Evolutionary conservation across 495 filamentous ascomycete species (phyloP).

Genomic region (Oleoguttula mirabilis): DNA sequence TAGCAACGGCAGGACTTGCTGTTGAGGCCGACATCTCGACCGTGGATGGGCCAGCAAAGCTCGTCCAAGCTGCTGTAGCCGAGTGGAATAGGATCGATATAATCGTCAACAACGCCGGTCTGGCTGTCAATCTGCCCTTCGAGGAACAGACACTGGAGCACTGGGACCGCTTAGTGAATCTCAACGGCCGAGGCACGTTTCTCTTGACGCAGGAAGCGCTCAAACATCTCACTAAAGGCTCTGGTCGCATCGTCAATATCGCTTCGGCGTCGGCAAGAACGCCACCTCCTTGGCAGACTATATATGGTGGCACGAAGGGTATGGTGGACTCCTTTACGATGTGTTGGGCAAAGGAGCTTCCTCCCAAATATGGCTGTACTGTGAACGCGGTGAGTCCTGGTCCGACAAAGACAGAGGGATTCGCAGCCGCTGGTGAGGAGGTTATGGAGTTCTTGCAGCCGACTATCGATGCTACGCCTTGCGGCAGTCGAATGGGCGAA

Average conservation of each 20-base stretch:
- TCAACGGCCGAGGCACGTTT: conserved; percentile 32
- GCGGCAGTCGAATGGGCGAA: conserved; percentile 28
- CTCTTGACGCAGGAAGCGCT: conserved; percentile 30
- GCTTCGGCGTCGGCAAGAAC: conserved; percentile 16
- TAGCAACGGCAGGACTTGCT: not conserved
- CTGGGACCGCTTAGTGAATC: conserved; percentile 31
- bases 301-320: conserved; percentile 27
- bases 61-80: conserved; percentile 36
- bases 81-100: conserved; percentile 45
- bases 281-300: conserved; percentile 20
- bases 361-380: conserved; percentile 26
- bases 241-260: conserved; percentile 26
- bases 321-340: conserved; percentile 29
- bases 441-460: conserved; percentile 32
- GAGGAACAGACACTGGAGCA: conserved; percentile 32
- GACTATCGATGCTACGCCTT: conserved; percentile 32
- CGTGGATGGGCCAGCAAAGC: conserved; percentile 36
- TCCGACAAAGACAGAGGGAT: conserved; percentile 27
- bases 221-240: conserved; percentile 23
- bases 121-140: conserved; percentile 30
- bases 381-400: conserved; percentile 25
- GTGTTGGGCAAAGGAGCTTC: conserved; percentile 29
- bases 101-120: conserved; percentile 40
- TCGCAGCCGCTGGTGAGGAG: conserved; percentile 26
- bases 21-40: not conserved